Conservation (phyloP, 768 basidiomycete genomes). For the Russula sp. region DNA sequence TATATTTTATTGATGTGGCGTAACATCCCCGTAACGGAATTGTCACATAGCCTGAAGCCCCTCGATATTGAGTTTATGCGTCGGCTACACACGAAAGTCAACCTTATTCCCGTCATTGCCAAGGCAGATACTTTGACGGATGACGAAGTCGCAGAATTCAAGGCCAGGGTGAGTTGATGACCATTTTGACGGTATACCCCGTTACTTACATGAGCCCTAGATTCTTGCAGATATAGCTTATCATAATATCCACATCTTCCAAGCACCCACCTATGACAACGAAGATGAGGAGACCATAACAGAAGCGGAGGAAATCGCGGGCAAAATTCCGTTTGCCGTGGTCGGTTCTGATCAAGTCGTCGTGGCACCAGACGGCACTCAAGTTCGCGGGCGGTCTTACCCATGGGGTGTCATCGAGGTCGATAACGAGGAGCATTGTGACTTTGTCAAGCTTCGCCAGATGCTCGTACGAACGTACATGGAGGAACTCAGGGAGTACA, state of each 20-base stretch:
- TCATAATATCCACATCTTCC: constrained; percentile 97
- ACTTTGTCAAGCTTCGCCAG: constrained; percentile 98
- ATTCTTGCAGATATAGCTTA: constrained; percentile 90
- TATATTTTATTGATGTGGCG: constrained; percentile 15
- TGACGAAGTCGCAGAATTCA: constrained; percentile 91
- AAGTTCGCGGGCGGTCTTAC: constrained; percentile 92
- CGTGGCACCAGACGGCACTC: constrained; percentile 78
- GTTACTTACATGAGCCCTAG: constrained; percentile 40
- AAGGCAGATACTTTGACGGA: constrained; percentile 98
- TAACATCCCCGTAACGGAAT: background rate
- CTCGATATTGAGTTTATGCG: constrained; percentile 99
- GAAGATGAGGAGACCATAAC: constrained; percentile 98
- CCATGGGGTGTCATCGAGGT: constrained; percentile 99
- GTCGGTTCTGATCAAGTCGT: constrained; percentile 91
- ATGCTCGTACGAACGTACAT: constrained; percentile 99
- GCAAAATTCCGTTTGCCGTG: constrained; percentile 98
- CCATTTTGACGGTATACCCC: constrained; percentile 12
- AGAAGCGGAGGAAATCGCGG: constrained; percentile 95
- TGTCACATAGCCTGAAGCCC: constrained; percentile 77
- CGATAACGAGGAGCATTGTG: constrained; percentile 98
- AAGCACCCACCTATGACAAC: constrained; percentile 95
- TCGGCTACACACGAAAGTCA: constrained; percentile 93
- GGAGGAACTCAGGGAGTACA: constrained; percentile 98
- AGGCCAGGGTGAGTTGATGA: constrained; percentile 66
- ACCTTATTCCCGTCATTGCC: constrained; percentile 97